phyloP scores from a whole-genome alignment of 2,329 filamentous ascomycete species.

The Saccharata proteae region DNA sequence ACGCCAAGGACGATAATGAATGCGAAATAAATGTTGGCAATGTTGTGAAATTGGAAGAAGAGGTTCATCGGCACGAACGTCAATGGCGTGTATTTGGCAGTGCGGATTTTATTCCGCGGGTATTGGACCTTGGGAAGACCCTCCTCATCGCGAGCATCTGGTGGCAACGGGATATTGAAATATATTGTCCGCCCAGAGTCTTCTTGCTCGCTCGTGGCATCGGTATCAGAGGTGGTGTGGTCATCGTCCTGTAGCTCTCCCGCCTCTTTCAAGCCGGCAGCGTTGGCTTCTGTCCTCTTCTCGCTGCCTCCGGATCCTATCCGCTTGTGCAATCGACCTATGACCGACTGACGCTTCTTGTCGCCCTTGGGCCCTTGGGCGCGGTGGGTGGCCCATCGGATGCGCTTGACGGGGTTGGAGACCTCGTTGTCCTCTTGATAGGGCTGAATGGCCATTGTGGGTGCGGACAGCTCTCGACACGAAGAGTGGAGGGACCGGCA shows the following conservation, averaged over 20 bases:
- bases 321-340: slow-evolving; percentile 56
- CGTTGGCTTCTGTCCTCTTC: slow-evolving; percentile 46
- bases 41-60: slow-evolving; percentile 96
- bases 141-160: slow-evolving; percentile 64
- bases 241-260: slow-evolving; percentile 33
- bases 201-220: slow-evolving; percentile 15
- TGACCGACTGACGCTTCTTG: slow-evolving; percentile 71
- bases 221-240: slow-evolving; percentile 22
- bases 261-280: slow-evolving; percentile 14
- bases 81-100: slow-evolving; percentile 90
- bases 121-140: slow-evolving; percentile 60
- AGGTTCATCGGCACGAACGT: slow-evolving; percentile 95
- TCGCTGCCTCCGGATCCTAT: slow-evolving; percentile 42
- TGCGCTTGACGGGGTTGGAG: slow-evolving; percentile 57
- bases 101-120: slow-evolving; percentile 91
- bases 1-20: slow-evolving; percentile 91
- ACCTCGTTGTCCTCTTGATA: slow-evolving; percentile 35
- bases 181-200: slow-evolving; percentile 49
- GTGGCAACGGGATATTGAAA: slow-evolving; percentile 75
- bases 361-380: slow-evolving; percentile 62
- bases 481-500: slow-evolving; percentile 3
- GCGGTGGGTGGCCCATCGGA: slow-evolving; percentile 94
- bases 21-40: slow-evolving; percentile 96
- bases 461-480: slow-evolving; percentile 11
- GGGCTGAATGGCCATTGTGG: slow-evolving; percentile 18